Base-by-base conservation (phyloP, 2,329 filamentous ascomycete genomes). In the Scedosporium aurantiacum region DNA sequence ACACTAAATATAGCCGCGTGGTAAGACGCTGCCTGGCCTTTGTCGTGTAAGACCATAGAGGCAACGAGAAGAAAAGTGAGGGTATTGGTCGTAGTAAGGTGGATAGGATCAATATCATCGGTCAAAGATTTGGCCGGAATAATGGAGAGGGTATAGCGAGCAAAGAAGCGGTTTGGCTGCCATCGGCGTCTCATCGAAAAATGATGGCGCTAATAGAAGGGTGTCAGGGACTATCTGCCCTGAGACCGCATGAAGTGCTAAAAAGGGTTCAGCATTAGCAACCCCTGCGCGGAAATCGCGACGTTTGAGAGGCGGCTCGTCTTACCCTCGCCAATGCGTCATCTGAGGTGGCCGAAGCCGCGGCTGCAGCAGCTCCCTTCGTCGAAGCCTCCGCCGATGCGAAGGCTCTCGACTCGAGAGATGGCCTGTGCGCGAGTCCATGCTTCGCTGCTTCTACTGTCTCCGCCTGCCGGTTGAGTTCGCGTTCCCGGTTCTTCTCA, bases 401-500 rank as follows among this genome's bases (percentile, higher is more conserved):
- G 67, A 86, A 83, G 16, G 89, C 82, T 63, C 89, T 81, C 58
- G 79, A 75, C 66, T 89, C 76, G 21, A 77, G 65, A 27, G 76
- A 66, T 70, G 75, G 71, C 68, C 77, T 70, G 27, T 75, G 25
- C 4, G 45, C 2, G 7, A 37, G 58, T 3, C 25, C 43, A 16
- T 54, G 58, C 25, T 40, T 54, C 23, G 45, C 45, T 45, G 45
- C 45, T 28, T 40, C 50, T 45, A 40, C 57, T 5, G 60, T 41
- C 57, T 81, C 78, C 37, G 74, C 73, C 59, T 80, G 77, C 59
- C 80, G 79, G 65, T 72, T 80, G 66, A 80, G 74, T 72, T 83
- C 83, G 62, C 79, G 78, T 70, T 87, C 84, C 58, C 84, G 76
- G 68, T 87, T 88, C 74, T 91, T 89, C 72, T 94, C 90, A 60